phyloP scores from a whole-genome alignment of 768 basidiomycete species.

The Strobilomyces echinocephalus region DNA sequence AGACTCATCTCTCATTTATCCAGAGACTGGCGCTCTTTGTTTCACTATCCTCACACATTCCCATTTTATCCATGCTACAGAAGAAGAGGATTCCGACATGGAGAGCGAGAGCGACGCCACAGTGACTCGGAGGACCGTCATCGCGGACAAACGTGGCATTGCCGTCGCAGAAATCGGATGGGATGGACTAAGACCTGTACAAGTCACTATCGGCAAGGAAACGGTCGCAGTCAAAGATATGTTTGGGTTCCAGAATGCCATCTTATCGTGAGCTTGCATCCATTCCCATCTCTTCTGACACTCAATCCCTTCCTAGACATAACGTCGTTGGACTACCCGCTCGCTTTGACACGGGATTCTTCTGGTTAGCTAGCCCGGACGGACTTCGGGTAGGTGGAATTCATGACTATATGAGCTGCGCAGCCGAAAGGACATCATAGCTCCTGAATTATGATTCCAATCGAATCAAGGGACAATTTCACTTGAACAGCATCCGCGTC shows the following conservation, averaged over 20 bases:
- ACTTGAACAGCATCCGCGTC: constrained; percentile 46
- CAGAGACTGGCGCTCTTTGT: constrained; percentile 44
- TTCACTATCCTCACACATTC: constrained; percentile 47
- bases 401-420: not conserved
- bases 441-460: constrained; percentile 51
- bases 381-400: constrained; percentile 44
- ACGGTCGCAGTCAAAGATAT: constrained; percentile 48
- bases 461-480: constrained; percentile 45
- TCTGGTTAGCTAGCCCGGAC: constrained; percentile 55
- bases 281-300: not conserved
- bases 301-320: constrained; percentile 33
- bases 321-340: constrained; percentile 57
- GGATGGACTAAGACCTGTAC: constrained; percentile 48
- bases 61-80: constrained; percentile 24
- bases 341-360: constrained; percentile 56
- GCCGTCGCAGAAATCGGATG: constrained; percentile 47
- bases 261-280: constrained; percentile 44
- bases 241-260: constrained; percentile 52
- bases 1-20: constrained; percentile 49
- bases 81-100: constrained; percentile 26
- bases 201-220: constrained; percentile 48
- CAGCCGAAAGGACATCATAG: constrained; percentile 27
- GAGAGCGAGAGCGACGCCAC: constrained; percentile 24
- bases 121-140: constrained; percentile 38
- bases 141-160: constrained; percentile 40